A percentile compares a stretch with the other conserved stretches of the same genome.
phyloP scores from a whole-genome alignment of 1,284 basidiomycete species.

The Fomitopsis pinicola region DNA sequence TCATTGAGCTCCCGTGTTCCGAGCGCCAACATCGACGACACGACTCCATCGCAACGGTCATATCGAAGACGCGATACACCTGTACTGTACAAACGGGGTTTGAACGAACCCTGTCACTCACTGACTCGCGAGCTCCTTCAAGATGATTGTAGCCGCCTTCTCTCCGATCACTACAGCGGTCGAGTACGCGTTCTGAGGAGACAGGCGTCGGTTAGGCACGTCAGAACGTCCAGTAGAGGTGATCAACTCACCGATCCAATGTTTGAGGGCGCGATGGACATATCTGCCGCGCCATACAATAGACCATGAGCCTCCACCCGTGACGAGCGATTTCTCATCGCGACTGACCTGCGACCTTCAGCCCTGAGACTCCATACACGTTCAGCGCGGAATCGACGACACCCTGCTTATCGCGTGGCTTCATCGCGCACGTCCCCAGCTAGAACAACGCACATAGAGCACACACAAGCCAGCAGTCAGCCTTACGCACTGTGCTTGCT shows the following conservation, averaged over 20 bases:
- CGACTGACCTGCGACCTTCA: conserved; percentile 44
- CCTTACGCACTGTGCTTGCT: too few species aligned
- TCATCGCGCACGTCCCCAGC: conserved; percentile 51
- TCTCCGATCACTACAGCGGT: conserved; percentile 65
- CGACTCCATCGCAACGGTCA: too few species aligned
- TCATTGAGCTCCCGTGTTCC: too few species aligned
- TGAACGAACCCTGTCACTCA: too few species aligned
- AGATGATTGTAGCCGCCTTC: conserved; percentile 56
- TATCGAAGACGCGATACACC: too few species aligned
- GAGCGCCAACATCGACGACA: too few species aligned
- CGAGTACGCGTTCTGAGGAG: conserved; percentile 56
- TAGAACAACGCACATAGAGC: background rate
- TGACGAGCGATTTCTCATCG: background rate
- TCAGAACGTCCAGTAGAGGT: background rate
- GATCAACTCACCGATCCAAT: conserved; percentile 16
- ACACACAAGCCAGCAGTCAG: too few species aligned
- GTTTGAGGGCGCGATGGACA: conserved; percentile 59
- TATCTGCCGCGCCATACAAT: conserved; percentile 28
- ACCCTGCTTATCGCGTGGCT: conserved; percentile 65
- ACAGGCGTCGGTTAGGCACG: background rate
- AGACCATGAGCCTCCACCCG: background rate
- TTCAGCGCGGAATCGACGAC: conserved; percentile 67
- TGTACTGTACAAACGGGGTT: too few species aligned
- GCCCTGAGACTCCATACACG: conserved; percentile 66
- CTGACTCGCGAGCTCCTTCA: conserved; percentile 41